Percentiles rank a stretch among this genome's conserved stretches.
Evolutionary conservation across 2,329 filamentous ascomycete species (phyloP).

Genomic region (Cadophora sp.): DNA sequence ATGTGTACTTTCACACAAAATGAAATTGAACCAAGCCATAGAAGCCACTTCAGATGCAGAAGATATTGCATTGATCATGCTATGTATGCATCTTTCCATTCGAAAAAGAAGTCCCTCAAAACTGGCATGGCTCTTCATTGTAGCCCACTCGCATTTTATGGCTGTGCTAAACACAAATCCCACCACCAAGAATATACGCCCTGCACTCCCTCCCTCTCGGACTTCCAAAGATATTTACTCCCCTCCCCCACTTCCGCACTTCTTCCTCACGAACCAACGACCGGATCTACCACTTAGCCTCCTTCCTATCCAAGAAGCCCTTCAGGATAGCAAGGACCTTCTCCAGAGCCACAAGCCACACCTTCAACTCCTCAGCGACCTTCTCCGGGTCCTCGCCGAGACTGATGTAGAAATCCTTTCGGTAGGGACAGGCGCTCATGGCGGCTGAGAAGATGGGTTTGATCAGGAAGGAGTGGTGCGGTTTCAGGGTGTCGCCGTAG

Average conservation of each 20-base stretch:
- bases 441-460: constrained; percentile 93
- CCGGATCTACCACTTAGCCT: constrained; percentile 48
- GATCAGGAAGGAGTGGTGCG: constrained; percentile 85
- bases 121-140: background rate
- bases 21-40: background rate
- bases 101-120: background rate
- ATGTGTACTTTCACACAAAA: background rate
- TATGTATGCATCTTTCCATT: constrained; percentile 13
- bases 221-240: background rate
- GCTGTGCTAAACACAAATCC: constrained; percentile 6
- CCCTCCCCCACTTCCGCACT: background rate
- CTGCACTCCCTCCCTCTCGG: background rate
- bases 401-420: constrained; percentile 92
- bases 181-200: background rate
- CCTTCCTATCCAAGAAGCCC: constrained; percentile 62
- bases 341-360: constrained; percentile 80
- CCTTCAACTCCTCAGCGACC: constrained; percentile 68
- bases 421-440: constrained; percentile 92
- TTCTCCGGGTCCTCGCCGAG: constrained; percentile 71
- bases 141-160: background rate
- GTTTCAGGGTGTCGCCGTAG: constrained; percentile 88
- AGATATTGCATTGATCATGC: background rate
- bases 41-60: background rate
- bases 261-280: background rate
- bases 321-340: constrained; percentile 80